phyloP scores from a whole-genome alignment of 176 grass and related monocot species.

The Rhipidocladum racemiflorum region DNA sequence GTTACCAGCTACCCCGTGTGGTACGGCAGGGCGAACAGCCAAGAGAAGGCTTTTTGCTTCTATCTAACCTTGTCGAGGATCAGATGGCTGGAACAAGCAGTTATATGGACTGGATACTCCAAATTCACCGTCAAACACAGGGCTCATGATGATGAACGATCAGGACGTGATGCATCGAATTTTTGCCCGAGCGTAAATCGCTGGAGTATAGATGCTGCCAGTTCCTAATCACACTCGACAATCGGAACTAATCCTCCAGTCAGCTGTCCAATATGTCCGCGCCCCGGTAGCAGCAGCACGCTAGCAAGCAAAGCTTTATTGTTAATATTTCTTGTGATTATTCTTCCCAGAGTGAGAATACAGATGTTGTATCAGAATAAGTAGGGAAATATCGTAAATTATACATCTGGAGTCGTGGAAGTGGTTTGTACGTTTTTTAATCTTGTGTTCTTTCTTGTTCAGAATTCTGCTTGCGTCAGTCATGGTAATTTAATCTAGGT shows the following conservation, averaged over 20 bases:
- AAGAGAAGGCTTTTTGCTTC: slow-evolving; percentile 82
- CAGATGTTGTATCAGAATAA: slow-evolving; percentile 54
- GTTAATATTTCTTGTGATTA: slow-evolving; percentile 66
- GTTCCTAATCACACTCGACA: neutral
- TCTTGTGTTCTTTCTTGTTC: neutral
- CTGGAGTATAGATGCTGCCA: slow-evolving; percentile 21
- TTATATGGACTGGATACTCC: slow-evolving; percentile 89
- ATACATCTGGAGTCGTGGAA: slow-evolving; percentile 25
- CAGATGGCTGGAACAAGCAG: slow-evolving; percentile 68
- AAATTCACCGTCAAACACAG: slow-evolving; percentile 82
- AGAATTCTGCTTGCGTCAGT: neutral
- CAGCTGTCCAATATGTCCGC: neutral
- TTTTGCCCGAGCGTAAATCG: slow-evolving; percentile 34
- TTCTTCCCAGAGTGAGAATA: slow-evolving; percentile 30
- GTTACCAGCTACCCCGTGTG: slow-evolving; percentile 62
- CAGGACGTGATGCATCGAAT: neutral
- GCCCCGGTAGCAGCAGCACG: neutral
- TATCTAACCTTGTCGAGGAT: slow-evolving; percentile 83
- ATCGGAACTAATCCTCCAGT: slow-evolving; percentile 4
- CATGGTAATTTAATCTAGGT: neutral
- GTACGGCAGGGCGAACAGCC: slow-evolving; percentile 92
- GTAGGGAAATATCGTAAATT: slow-evolving; percentile 36
- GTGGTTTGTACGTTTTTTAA: slow-evolving; percentile 4
- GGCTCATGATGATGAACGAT: slow-evolving; percentile 36
- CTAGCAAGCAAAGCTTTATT: slow-evolving; percentile 28